Evolutionary conservation across 192 early-diverging fungal species (phyloP), one percentile per base, ranked within the genome.

Genomic region (Lobosporangium transversale): DNA sequence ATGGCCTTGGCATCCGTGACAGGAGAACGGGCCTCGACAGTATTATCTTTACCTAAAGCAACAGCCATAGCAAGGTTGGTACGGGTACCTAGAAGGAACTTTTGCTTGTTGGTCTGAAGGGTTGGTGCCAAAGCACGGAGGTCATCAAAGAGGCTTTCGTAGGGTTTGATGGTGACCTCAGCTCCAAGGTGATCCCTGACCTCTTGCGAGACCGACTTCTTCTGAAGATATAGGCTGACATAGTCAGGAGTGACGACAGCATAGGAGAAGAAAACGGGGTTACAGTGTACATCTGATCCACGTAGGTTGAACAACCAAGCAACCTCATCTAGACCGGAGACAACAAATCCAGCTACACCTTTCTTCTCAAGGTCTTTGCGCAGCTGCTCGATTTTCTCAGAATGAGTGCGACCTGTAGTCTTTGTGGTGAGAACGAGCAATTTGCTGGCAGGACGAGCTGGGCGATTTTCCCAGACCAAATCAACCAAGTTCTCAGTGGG

Each of bases 291-390:
- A 68, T 99, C 97, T 27, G 90, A 89, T n/a, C 97, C 97, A 60
- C 97, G 92, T 53, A 99, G 81, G 74, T 99, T 99, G 80, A 95
- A 95, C 32, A 99, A 84, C 97, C 97, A 99, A 11, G 94, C 94
- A 63, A 99, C 88, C 82, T 99, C 97, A 78, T 98, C 97, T 55
- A 99, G 84, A 9, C 90, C 95, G 8, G 95, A 89, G 6, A 97
- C 88, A 3, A 95, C 88, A 48, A 94, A 85, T 27, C 93, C 97
- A 60, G 86, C 88, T 8, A 79, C 80, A 15, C 84, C 80, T 62
- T 87, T 84, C 66, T 92, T 86, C 42, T 82, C 78, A 26, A 96
- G 81, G 51, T 83, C 74, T 26, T 84, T 88, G 31, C 91, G 93
- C 32, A 98, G 70, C 14, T 84, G 81, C 12, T 57, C 61, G 29